These are phyloP conservation scores for Rhynchospora breviuscula DNA, from an alignment of 176 grass and related monocot species.

Conservation along the genomic window DNA sequence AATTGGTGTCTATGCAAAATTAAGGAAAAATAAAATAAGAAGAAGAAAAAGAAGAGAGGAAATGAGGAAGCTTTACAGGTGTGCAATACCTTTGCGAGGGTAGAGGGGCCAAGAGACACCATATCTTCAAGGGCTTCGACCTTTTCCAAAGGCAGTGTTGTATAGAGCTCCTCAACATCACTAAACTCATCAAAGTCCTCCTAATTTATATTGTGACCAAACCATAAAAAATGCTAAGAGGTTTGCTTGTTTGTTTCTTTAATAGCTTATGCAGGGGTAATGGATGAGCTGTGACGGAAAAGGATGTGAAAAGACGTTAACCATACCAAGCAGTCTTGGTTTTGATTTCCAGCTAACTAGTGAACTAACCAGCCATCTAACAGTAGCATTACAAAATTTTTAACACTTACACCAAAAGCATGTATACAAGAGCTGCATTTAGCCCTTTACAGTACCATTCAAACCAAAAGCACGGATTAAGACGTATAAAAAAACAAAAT, in stretches of 20 bases:
- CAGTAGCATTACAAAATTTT: not conserved
- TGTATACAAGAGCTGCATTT: not conserved
- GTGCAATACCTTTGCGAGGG: conserved; percentile 66
- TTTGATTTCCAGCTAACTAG: not conserved
- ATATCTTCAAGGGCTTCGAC: conserved; percentile 99
- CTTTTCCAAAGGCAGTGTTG: conserved; percentile 79
- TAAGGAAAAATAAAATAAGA: conserved; percentile 16
- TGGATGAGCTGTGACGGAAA: not conserved
- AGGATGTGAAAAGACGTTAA: not conserved
- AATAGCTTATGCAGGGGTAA: not conserved
- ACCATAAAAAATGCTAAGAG: conserved; percentile 9
- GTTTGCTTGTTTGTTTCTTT: not conserved
- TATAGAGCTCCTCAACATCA: conserved; percentile 90
- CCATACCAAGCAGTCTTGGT: not conserved
- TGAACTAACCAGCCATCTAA: not conserved
- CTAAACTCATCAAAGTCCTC: conserved; percentile 99
- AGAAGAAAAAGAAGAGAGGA: conserved; percentile 11
- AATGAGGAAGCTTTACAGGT: not conserved
- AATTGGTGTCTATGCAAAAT: not conserved
- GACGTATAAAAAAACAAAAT: not conserved
- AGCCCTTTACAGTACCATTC: not conserved
- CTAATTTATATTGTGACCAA: conserved; percentile 37
- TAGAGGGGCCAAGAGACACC: conserved; percentile 92
- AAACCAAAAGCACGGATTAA: not conserved
- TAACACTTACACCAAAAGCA: conserved; percentile 2